These are phyloP conservation scores for Collybiopsis luxurians DNA, from an alignment of 768 basidiomycete genomes.

Conservation along the genomic window DNA sequence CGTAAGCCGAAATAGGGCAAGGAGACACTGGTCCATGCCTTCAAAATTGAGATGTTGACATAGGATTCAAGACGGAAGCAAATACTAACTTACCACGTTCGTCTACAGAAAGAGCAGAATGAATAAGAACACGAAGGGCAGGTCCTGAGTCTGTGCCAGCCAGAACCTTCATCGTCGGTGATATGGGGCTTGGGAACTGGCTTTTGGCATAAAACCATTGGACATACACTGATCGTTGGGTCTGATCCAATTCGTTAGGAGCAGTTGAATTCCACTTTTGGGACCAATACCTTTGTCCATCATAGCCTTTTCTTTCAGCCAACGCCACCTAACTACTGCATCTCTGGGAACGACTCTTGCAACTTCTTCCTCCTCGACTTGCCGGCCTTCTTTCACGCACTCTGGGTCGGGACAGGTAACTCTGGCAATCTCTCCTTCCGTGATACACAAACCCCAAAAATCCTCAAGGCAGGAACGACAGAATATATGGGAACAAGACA, in stretches of 20 bases:
- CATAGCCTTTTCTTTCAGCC: slow-evolving; percentile 69
- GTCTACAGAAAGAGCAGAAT: slow-evolving; percentile 81
- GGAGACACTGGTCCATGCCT: slow-evolving; percentile 82
- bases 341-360: slow-evolving; percentile 64
- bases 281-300: slow-evolving; percentile 61
- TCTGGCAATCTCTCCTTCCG: slow-evolving; percentile 70
- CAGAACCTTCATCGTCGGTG: slow-evolving; percentile 49
- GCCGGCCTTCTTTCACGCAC: slow-evolving; percentile 66
- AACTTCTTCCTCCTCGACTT: slow-evolving; percentile 71
- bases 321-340: slow-evolving; percentile 70
- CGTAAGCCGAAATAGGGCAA: slow-evolving; percentile 69
- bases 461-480: slow-evolving; percentile 77
- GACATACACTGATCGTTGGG: slow-evolving; percentile 79
- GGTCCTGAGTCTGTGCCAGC: slow-evolving; percentile 70
- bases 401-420: slow-evolving; percentile 81
- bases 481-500: slow-evolving; percentile 77
- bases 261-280: neutral
- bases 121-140: slow-evolving; percentile 72
- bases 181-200: slow-evolving; percentile 60
- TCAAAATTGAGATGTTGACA: slow-evolving; percentile 3
- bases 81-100: slow-evolving; percentile 59
- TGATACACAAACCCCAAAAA: slow-evolving; percentile 81
- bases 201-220: slow-evolving; percentile 77
- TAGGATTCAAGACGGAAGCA: neutral
- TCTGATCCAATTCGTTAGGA: slow-evolving; percentile 39